Conservation (phyloP, 331 rosid species). For the Dryas integrifolia region DNA sequence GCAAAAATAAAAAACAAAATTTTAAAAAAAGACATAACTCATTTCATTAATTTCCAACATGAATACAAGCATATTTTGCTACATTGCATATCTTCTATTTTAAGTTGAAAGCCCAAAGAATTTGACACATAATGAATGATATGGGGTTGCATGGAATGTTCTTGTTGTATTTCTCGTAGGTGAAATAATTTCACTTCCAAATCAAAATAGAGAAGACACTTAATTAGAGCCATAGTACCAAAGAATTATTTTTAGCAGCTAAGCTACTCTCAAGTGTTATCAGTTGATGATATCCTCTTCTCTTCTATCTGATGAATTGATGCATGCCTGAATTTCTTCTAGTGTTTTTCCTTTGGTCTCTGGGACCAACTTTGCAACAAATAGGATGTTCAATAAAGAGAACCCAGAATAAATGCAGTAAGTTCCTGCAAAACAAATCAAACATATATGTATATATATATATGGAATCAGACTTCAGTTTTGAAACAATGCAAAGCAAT, state of each 20-base stretch:
- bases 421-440: constrained; percentile 48
- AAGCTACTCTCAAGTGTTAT: not conserved
- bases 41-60: no score
- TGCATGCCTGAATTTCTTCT: constrained; percentile 72
- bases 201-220: constrained; percentile 7
- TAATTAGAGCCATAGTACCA: not conserved
- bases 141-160: no score
- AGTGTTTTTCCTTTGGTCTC: constrained; percentile 88
- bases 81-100: not conserved
- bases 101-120: not conserved
- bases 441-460: not conserved
- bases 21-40: no score
- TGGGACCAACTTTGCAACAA: constrained; percentile 64
- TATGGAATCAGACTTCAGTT: not conserved
- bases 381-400: constrained; percentile 54
- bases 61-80: no score
- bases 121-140: not conserved
- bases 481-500: not conserved
- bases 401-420: constrained; percentile 54
- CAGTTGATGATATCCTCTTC: constrained; percentile 8
- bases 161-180: not conserved
- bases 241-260: not conserved
- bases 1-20: no score
- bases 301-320: constrained; percentile 38
- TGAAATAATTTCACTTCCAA: not conserved